phyloP scores from a whole-genome alignment of 495 filamentous ascomycete species.

The Xylaria nigripes region DNA sequence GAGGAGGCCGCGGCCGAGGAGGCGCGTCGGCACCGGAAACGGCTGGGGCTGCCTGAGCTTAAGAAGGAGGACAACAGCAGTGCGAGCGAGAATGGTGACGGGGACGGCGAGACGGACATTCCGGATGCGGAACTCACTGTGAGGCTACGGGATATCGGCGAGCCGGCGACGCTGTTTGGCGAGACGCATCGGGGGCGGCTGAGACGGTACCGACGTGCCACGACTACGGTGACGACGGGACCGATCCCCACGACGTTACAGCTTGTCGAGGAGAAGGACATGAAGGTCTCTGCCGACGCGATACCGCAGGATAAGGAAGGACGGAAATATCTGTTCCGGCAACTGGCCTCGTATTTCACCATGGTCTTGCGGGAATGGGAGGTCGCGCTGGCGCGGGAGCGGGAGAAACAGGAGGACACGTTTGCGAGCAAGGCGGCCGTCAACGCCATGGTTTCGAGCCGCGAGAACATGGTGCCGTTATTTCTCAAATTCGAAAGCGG shows the following conservation, averaged over 20 bases:
- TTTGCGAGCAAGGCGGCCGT: slow-evolving; percentile 68
- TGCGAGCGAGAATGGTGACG: slow-evolving; percentile 32
- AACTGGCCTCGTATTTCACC: slow-evolving; percentile 86
- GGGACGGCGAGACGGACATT: slow-evolving; percentile 54
- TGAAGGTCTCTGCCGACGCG: slow-evolving; percentile 63
- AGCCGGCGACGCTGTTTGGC: slow-evolving; percentile 73
- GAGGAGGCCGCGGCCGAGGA: slow-evolving; percentile 62
- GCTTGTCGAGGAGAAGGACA: slow-evolving; percentile 71
- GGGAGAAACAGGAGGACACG: slow-evolving; percentile 48
- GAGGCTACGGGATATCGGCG: slow-evolving; percentile 60
- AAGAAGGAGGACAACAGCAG: slow-evolving; percentile 21
- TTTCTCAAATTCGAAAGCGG: slow-evolving; percentile 79
- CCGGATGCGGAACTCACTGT: slow-evolving; percentile 58
- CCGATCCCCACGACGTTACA: slow-evolving; percentile 62
- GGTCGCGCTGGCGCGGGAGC: slow-evolving; percentile 59
- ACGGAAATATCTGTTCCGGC: slow-evolving; percentile 65
- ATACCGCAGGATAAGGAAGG: slow-evolving; percentile 50
- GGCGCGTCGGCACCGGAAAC: slow-evolving; percentile 39
- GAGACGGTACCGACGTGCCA: slow-evolving; percentile 57
- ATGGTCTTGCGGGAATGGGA: slow-evolving; percentile 90
- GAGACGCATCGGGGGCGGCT: slow-evolving; percentile 66
- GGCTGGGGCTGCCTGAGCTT: slow-evolving; percentile 63
- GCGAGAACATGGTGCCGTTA: slow-evolving; percentile 81
- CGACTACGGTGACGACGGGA: slow-evolving; percentile 40
- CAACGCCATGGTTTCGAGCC: slow-evolving; percentile 69